A percentile compares a stretch with the other conserved stretches of the same genome.
These are phyloP conservation scores for Blastobotrys terrestris DNA, from an alignment of 805 yeast species.

Conservation along the genomic window DNA sequence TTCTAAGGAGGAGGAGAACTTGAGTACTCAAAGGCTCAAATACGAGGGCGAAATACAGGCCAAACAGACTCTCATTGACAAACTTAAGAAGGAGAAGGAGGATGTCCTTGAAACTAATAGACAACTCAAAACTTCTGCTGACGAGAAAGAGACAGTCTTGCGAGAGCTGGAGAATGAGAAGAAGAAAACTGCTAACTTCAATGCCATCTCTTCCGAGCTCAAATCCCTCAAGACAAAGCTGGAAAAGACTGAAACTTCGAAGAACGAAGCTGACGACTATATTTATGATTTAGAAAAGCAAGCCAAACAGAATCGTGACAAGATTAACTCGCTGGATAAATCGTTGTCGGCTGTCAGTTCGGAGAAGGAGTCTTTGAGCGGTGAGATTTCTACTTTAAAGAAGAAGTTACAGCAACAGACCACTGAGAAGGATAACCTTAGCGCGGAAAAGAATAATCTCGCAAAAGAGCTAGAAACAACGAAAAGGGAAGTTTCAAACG, in stretches of 20 bases:
- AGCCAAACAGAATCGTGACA: conserved; percentile 5
- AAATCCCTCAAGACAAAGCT: conserved; percentile 14
- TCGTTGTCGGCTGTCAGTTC: conserved; percentile 3
- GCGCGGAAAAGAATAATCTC: conserved; percentile 14
- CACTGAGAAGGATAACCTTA: conserved; percentile 18
- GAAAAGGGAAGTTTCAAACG: conserved; percentile 11
- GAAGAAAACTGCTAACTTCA: conserved; percentile 14
- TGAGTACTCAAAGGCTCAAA: conserved; percentile 10
- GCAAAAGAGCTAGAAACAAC: conserved; percentile 15
- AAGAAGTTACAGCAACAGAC: conserved; percentile 15
- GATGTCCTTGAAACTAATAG: conserved; percentile 8
- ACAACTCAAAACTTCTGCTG: conserved; percentile 7
- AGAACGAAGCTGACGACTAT: conserved; percentile 13
- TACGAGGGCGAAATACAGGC: conserved; percentile 18
- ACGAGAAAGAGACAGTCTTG: conserved; percentile 13
- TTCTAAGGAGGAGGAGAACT: conserved; percentile 12
- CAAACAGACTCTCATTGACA: conserved; percentile 15
- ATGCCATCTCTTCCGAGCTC: conserved; percentile 15
- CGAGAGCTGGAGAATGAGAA: conserved; percentile 19
- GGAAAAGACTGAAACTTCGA: conserved; percentile 15
- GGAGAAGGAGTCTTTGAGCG: conserved; percentile 8
- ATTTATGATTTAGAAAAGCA: conserved; percentile 10
- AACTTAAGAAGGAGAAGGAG: conserved; percentile 13
- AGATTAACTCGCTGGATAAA: conserved; percentile 5
- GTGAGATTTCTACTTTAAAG: conserved; percentile 17